phyloP scores from a whole-genome alignment of 345 rosid genomes.

The Hibiscus syriacus region DNA sequence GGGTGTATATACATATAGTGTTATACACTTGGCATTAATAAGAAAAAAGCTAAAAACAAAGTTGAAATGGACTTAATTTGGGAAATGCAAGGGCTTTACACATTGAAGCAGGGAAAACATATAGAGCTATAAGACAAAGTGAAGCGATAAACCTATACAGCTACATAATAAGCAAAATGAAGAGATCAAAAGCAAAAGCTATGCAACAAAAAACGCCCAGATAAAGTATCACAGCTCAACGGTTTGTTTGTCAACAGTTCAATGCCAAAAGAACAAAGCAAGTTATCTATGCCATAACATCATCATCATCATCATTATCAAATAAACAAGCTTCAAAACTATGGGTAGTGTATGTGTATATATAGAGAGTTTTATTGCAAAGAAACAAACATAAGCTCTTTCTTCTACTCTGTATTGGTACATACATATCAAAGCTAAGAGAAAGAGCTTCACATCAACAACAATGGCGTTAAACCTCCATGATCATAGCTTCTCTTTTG shows the following conservation, averaged over 20 bases:
- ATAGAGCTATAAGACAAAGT: neutral
- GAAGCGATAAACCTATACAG: neutral
- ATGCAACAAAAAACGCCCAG: neutral
- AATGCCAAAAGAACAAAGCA: neutral
- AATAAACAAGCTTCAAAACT: neutral
- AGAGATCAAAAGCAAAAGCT: constrained; percentile 2
- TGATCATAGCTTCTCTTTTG: constrained; percentile 1
- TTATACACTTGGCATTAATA: neutral
- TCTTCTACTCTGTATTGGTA: neutral
- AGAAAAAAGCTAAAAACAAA: neutral
- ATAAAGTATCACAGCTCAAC: constrained; percentile 8
- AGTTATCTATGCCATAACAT: neutral
- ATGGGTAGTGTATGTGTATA: neutral
- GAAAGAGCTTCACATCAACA: constrained; percentile 3
- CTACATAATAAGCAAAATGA: neutral
- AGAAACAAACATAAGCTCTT: neutral
- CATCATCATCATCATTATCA: too few species aligned
- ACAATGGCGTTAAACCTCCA: constrained; percentile 14
- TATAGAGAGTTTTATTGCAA: neutral
- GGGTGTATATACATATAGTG: neutral
- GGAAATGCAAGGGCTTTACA: neutral
- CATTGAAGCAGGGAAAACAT: neutral
- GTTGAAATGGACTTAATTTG: neutral
- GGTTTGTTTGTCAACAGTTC: neutral
- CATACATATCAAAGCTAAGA: too few species aligned